These are phyloP conservation scores for Letharia lupina DNA, from an alignment of 495 filamentous ascomycete genomes.

Conservation along the genomic window DNA sequence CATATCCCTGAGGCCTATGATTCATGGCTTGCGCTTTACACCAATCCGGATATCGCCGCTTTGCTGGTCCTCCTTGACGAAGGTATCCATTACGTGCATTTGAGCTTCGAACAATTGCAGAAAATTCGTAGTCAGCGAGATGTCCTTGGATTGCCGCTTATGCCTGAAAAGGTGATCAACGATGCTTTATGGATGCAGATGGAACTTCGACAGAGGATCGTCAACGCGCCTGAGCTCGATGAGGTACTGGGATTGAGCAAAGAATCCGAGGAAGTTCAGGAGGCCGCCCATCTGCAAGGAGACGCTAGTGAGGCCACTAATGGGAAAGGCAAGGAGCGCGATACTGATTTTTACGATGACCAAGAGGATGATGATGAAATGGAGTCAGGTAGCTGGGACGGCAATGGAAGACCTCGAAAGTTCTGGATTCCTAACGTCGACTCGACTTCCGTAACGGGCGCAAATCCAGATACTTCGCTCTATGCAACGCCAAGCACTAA, in stretches of 20 bases:
- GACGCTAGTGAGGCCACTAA: slow-evolving; percentile 20
- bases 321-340: slow-evolving; percentile 37
- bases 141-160: slow-evolving; percentile 44
- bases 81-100: slow-evolving; percentile 54
- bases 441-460: slow-evolving; percentile 51
- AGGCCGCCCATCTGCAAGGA: slow-evolving; percentile 13
- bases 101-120: slow-evolving; percentile 51
- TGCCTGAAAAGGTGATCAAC: slow-evolving; percentile 45
- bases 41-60: slow-evolving; percentile 45
- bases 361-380: slow-evolving; percentile 28
- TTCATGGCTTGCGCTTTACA: slow-evolving; percentile 40
- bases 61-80: slow-evolving; percentile 48
- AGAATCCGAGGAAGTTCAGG: slow-evolving; percentile 23
- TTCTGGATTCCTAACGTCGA: slow-evolving; percentile 52
- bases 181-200: slow-evolving; percentile 50
- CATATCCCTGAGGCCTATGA: slow-evolving; percentile 36
- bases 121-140: slow-evolving; percentile 44
- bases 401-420: slow-evolving; percentile 43
- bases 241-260: slow-evolving; percentile 40
- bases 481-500: slow-evolving; percentile 25
- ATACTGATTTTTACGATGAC: slow-evolving; percentile 20
- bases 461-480: slow-evolving; percentile 38
- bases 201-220: slow-evolving; percentile 46
- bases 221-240: slow-evolving; percentile 45
- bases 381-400: slow-evolving; percentile 44